phyloP scores from a whole-genome alignment of 768 basidiomycete species.

The Fistulinella prunicolor region DNA sequence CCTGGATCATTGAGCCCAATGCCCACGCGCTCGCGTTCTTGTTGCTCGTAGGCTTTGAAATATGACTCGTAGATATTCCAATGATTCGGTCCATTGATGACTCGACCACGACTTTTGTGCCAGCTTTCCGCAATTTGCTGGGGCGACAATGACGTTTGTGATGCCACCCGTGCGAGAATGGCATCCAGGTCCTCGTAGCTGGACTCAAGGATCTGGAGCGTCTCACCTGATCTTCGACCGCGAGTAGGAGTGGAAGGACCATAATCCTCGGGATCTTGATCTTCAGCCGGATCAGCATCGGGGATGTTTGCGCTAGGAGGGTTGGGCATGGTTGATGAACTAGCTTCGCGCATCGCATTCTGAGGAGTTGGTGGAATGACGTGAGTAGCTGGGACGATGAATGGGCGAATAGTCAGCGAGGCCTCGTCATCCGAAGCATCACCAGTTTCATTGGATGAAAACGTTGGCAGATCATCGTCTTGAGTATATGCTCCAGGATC shows the following conservation, averaged over 20 bases:
- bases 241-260: neutral
- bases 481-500: no score
- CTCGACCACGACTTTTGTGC: neutral
- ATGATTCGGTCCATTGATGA: neutral
- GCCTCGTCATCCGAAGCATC: no score
- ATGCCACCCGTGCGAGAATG: neutral
- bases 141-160: neutral
- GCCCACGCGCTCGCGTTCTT: neutral
- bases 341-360: no score
- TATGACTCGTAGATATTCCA: conserved; percentile 1
- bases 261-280: neutral
- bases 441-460: no score
- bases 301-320: no score
- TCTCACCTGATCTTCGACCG: neutral
- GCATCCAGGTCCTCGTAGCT: neutral
- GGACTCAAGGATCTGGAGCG: neutral
- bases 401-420: no score
- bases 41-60: neutral
- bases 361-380: no score
- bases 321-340: no score
- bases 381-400: no score
- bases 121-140: neutral
- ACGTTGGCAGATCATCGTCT: no score
- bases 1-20: neutral
- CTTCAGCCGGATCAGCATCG: no score